Conservation (phyloP, 1,139 yeast species). For the Suzukiozyma palmioleophila region DNA sequence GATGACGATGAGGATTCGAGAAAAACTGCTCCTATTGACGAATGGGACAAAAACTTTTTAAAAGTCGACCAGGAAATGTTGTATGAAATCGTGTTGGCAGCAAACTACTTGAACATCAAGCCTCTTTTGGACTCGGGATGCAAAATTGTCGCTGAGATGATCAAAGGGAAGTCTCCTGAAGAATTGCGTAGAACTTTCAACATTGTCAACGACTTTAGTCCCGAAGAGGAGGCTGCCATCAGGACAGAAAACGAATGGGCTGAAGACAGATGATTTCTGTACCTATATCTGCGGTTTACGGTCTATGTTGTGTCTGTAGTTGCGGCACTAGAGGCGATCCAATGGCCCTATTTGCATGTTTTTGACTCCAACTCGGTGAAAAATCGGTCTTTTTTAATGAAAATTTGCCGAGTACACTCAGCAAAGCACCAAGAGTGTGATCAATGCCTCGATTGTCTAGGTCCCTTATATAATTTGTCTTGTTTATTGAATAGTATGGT, state of each 20-base stretch:
- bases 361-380: too few species aligned
- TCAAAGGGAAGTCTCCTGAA: constrained; percentile 91
- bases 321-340: too few species aligned
- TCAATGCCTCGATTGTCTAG: too few species aligned
- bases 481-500: too few species aligned
- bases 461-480: too few species aligned
- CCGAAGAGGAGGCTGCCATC: constrained; percentile 98
- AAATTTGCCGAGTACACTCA: too few species aligned
- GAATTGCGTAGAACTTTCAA: constrained; percentile 95
- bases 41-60: constrained; percentile 95
- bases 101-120: constrained; percentile 90
- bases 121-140: constrained; percentile 94
- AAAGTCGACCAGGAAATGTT: constrained; percentile 98
- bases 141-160: constrained; percentile 97
- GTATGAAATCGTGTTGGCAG: constrained; percentile 92
- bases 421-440: too few species aligned
- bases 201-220: constrained; percentile 92
- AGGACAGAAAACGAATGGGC: constrained; percentile 99
- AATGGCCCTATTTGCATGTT: too few species aligned
- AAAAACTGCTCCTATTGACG: constrained; percentile 81
- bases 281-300: too few species aligned
- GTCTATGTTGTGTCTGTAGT: too few species aligned
- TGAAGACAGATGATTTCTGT: constrained; percentile 90
- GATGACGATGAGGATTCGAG: constrained; percentile 80
- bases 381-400: too few species aligned